A percentile compares a stretch with the other conserved stretches of the same genome.
phyloP scores from a whole-genome alignment of 164 flowering plant species.

The Piper longum region DNA sequence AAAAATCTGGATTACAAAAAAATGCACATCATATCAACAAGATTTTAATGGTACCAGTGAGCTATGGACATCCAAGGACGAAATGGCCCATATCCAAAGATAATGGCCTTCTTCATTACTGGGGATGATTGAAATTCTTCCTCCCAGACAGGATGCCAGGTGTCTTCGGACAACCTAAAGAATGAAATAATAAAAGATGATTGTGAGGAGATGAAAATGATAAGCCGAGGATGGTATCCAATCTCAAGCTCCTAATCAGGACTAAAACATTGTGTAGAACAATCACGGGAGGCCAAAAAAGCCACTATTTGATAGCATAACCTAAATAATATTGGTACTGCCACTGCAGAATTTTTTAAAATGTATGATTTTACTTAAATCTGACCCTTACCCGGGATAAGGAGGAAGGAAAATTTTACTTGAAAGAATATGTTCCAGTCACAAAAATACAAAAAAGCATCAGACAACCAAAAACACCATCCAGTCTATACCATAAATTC shows the following conservation, averaged over 20 bases:
- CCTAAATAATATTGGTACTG: too few species aligned
- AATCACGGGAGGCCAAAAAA: too few species aligned
- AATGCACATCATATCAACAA: neutral
- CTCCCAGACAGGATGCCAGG: slow-evolving; percentile 71
- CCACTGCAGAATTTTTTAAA: too few species aligned
- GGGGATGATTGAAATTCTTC: slow-evolving; percentile 54
- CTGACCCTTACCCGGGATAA: too few species aligned
- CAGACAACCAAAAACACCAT: too few species aligned
- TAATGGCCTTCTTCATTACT: slow-evolving; percentile 53
- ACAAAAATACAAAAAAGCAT: too few species aligned
- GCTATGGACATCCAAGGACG: slow-evolving; percentile 90
- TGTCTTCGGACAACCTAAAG: slow-evolving; percentile 66
- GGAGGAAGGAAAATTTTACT: too few species aligned
- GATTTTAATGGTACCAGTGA: slow-evolving; percentile 50
- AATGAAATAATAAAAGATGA: neutral
- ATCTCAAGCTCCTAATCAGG: neutral
- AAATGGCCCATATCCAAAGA: slow-evolving; percentile 69
- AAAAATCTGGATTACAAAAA: neutral
- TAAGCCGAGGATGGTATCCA: neutral
- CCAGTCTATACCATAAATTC: too few species aligned
- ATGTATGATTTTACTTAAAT: too few species aligned
- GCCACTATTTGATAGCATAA: too few species aligned
- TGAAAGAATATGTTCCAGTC: too few species aligned
- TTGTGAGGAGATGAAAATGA: neutral
- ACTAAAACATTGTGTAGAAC: too few species aligned